Conservation (phyloP, 495 filamentous ascomycete species). For the Hypoxylon fuscum region DNA sequence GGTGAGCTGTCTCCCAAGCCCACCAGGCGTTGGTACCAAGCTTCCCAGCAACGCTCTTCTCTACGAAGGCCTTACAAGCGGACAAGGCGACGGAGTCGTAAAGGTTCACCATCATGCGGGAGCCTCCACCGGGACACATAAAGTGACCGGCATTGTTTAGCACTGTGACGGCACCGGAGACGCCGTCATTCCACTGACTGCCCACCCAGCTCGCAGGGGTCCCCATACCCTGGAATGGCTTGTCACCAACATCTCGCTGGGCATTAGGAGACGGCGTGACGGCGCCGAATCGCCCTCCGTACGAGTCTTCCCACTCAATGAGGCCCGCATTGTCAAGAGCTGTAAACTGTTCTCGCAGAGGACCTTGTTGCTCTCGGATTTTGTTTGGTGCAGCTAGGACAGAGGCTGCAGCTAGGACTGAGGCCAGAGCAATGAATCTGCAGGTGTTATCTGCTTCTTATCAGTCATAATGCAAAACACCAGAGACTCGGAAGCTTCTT, state of each 20-base stretch:
- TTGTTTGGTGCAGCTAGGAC: background rate
- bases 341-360: constrained; percentile 1
- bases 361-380: background rate
- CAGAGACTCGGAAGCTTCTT: background rate
- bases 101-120: background rate
- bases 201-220: background rate
- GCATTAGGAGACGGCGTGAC: background rate
- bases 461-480: background rate
- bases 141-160: background rate
- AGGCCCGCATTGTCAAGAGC: background rate
- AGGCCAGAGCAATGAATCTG: background rate
- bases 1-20: background rate
- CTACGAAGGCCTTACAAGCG: background rate
- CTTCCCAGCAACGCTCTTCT: background rate
- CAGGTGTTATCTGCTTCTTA: background rate
- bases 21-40: background rate
- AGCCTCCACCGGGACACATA: background rate
- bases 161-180: background rate
- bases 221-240: background rate
- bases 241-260: background rate
- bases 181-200: background rate
- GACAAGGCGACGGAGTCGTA: background rate
- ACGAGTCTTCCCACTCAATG: background rate
- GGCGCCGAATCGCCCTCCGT: background rate
- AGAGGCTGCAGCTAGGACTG: background rate